phyloP scores from a whole-genome alignment of 768 basidiomycete genomes.

The Termitomyces sp. region DNA sequence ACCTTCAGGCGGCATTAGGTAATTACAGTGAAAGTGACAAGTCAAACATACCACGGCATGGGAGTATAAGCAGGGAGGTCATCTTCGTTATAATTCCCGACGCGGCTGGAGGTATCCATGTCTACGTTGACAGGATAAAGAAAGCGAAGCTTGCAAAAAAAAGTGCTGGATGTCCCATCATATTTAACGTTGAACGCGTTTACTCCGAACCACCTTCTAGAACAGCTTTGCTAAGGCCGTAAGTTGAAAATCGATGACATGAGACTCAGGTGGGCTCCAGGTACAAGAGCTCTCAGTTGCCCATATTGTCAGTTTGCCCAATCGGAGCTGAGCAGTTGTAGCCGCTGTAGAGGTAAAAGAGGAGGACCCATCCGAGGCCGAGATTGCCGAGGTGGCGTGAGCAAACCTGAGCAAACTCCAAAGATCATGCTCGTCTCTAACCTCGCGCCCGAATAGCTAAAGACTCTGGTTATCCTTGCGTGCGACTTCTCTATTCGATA shows the following conservation, averaged over 20 bases:
- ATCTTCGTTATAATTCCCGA: conserved; percentile 29
- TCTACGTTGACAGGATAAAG: conserved; percentile 5
- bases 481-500: not conserved
- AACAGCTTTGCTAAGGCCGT: not conserved
- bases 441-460: not conserved
- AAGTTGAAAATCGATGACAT: not conserved
- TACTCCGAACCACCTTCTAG: conserved; percentile 7
- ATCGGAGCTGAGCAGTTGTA: not conserved
- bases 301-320: conserved; percentile 5
- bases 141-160: not conserved
- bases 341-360: not conserved
- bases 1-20: conserved; percentile 21
- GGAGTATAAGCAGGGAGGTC: conserved; percentile 36
- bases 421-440: not conserved
- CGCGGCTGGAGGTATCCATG: conserved; percentile 8
- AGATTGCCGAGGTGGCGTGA: not conserved
- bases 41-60: conserved; percentile 37
- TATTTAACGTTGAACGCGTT: conserved; percentile 7
- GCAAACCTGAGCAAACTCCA: not conserved
- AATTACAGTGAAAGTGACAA: not conserved
- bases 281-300: not conserved
- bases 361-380: not conserved
- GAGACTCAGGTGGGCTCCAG: conserved; percentile 12
- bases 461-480: not conserved
- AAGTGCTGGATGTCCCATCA: not conserved